Conservation (phyloP, 1,284 basidiomycete species). For the Salmacisia buchloeana region DNA sequence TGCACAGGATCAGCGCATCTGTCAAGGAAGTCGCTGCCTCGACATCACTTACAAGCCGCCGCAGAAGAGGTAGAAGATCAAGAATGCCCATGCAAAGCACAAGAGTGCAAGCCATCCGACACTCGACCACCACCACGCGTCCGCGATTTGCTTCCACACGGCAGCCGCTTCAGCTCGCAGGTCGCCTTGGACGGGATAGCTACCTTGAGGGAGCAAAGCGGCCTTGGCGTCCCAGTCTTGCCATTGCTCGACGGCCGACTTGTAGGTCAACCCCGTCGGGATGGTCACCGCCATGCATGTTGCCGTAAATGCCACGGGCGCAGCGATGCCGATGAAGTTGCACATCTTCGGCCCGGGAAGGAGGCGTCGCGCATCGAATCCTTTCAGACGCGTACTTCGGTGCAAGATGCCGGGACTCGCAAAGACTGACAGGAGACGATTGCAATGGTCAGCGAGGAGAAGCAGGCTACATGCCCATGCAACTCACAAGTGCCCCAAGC, state of each 20-base stretch:
- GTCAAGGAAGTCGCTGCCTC: not conserved
- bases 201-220: not conserved
- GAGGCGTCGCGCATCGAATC: not conserved
- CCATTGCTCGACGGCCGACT: not conserved
- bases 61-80: constrained; percentile 4
- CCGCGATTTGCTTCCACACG: constrained; percentile 1
- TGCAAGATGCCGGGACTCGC: constrained; percentile 4
- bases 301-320: not conserved
- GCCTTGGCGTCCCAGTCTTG: not conserved
- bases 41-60: not conserved
- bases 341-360: not conserved
- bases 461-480: too few relatives aligned
- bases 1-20: not conserved
- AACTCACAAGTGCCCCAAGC: constrained; percentile 7
- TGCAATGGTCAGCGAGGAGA: too few relatives aligned
- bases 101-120: not conserved
- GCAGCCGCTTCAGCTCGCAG: not conserved
- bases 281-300: not conserved
- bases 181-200: not conserved
- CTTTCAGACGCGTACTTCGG: not conserved
- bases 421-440: not conserved
- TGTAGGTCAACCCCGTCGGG: not conserved
- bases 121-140: constrained; percentile 4
- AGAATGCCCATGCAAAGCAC: not conserved
- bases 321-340: constrained; percentile 5